Evolutionary conservation across 2,329 filamentous ascomycete species (phyloP), one percentile per base, ranked within the genome.

Genomic region (Chalaropsis ovoidea): DNA sequence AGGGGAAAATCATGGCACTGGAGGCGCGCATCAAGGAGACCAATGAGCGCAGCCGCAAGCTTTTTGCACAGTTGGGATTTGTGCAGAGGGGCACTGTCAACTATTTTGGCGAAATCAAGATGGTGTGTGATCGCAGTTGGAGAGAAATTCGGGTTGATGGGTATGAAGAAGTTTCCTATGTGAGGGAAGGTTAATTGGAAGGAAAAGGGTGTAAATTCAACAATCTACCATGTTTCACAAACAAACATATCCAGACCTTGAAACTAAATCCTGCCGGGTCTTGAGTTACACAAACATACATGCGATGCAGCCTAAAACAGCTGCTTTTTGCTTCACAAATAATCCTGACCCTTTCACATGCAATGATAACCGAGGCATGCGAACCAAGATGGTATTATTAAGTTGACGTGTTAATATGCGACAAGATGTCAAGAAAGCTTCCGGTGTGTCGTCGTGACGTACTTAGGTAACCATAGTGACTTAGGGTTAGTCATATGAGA

Each of bases 71-170:
- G 42, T 71, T 84, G 61, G 82, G 81, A 0, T 85, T 85, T 67
- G 69, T 69, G 68, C 78, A 81, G 72, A 72, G 74, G n/a, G 82
- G 81, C 0, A n/a, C 43, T 27, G 79, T 80, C 63, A 82, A 85
- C 70, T 85, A 85, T 70, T 85, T 85, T 74, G 82, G 81, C 0
- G 82, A 85, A 74, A 72, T 85, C n/a, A 76, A 78, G 17, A 54
- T 68, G 52, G 22, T 75, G 74, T 73, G 70, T 70, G 24, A 42
- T 31, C 27, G 4, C 69, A 68, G 17, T 62, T 72, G 35, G 67
- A 62, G 65, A 64, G n/a, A 45, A 4, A 45, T 31, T 17, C 39
- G 60, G n/a, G 52, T 17, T 35, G 66, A 63, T 3, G 49, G 60
- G 7, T 67, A 65, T 7, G 15, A 43, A n/a, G 62, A 68, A 52